Percentiles rank a stretch among this genome's conserved stretches.
Evolutionary conservation across 164 flowering plant genomes (phyloP).

Genomic region (Annona cherimola): DNA sequence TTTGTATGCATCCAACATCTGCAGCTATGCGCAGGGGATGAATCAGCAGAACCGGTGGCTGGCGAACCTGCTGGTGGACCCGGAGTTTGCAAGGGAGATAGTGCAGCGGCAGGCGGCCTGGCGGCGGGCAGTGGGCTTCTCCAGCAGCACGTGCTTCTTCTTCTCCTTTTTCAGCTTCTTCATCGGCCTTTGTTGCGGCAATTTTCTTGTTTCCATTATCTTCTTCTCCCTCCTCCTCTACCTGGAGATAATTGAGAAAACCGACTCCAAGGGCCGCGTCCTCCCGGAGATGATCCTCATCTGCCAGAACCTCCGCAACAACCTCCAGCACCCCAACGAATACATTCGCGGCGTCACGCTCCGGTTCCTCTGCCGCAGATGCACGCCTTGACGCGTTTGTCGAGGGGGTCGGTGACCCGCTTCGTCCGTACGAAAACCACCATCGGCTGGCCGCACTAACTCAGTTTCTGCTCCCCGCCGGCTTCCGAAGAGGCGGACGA

Average conservation of each 20-base stretch:
- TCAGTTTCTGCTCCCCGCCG: too few relatives aligned
- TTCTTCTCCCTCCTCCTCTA: conserved; percentile 67
- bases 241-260: conserved; percentile 85
- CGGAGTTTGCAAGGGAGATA: conserved; percentile 43
- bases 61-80: conserved; percentile 37
- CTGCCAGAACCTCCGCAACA: conserved; percentile 83
- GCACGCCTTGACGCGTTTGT: too few relatives aligned
- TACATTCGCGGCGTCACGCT: conserved; percentile 88
- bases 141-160: too few relatives aligned
- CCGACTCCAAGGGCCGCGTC: conserved; percentile 62
- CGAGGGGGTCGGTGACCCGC: too few relatives aligned
- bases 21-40: conserved; percentile 50
- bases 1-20: conserved; percentile 38
- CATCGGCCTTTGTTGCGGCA: too few relatives aligned
- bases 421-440: too few relatives aligned
- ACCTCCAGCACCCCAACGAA: conserved; percentile 89
- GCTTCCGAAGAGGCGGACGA: too few relatives aligned
- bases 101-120: conserved; percentile 43
- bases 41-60: conserved; percentile 37
- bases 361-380: conserved; percentile 81
- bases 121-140: conserved; percentile 39
- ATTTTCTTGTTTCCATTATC: too few relatives aligned
- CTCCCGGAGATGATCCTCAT: conserved; percentile 92
- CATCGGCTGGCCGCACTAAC: too few relatives aligned
- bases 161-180: too few relatives aligned